Percentiles rank a stretch among this genome's conserved stretches.
Conservation (phyloP, 2,329 filamentous ascomycete genomes). For the Colletotrichum sp. region DNA sequence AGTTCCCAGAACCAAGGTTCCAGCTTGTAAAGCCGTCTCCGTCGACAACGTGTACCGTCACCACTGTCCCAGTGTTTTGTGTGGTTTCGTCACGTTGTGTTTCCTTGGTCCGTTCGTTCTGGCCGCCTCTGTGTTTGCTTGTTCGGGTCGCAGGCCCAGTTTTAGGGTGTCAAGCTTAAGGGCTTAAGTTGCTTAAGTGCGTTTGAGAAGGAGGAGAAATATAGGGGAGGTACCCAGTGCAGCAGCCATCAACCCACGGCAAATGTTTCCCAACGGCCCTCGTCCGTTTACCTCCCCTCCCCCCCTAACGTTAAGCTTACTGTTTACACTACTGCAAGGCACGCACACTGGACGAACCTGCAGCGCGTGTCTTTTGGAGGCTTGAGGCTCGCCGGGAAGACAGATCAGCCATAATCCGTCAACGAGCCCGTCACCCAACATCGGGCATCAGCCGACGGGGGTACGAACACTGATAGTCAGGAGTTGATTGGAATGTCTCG, state of each 20-base stretch:
- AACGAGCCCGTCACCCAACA: neutral
- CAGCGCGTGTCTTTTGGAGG: neutral
- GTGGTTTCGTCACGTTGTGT: neutral
- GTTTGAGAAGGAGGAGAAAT: neutral
- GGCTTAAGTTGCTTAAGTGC: neutral
- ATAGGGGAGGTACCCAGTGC: neutral
- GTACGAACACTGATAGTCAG: neutral
- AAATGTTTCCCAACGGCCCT: neutral
- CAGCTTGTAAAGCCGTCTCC: neutral
- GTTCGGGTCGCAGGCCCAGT: neutral
- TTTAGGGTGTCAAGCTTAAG: conserved; percentile 11
- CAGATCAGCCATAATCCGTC: neutral
- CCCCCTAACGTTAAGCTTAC: neutral
- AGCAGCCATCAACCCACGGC: neutral
- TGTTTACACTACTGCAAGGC: conserved; percentile 2
- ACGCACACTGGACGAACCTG: neutral
- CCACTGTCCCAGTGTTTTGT: neutral
- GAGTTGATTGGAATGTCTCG: conserved; percentile 18
- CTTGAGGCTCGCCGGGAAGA: neutral
- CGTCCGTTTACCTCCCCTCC: neutral
- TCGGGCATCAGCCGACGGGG: neutral
- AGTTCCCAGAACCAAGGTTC: neutral
- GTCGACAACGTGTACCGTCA: neutral
- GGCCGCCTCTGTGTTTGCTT: neutral
- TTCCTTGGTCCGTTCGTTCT: neutral